Conservation (phyloP, 1,139 yeast genomes). For the Wickerhamiella pararugosa region DNA sequence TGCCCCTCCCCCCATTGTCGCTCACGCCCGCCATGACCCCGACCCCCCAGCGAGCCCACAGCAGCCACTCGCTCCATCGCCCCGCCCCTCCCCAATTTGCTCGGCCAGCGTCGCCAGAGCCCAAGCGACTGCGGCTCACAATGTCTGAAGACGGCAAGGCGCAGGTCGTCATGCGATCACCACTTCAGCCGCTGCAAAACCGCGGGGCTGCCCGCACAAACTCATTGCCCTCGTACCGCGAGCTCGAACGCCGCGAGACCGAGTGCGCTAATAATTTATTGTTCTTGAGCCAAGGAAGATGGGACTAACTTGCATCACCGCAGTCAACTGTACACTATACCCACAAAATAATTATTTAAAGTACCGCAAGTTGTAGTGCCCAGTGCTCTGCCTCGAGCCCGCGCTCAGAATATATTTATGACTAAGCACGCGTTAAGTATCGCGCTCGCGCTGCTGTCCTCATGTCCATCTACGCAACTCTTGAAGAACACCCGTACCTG, state of each 20-base stretch:
- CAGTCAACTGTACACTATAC: no score
- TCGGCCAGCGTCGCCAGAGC: slow-evolving; percentile 6
- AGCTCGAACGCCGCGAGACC: slow-evolving; percentile 15
- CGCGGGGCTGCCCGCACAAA: slow-evolving; percentile 10
- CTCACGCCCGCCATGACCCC: slow-evolving; percentile 20
- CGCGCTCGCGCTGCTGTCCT: no score
- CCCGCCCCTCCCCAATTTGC: slow-evolving; percentile 14
- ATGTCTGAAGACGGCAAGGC: slow-evolving; percentile 28
- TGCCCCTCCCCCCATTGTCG: not conserved
- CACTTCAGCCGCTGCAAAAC: slow-evolving; percentile 11
- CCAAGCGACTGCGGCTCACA: slow-evolving; percentile 6
- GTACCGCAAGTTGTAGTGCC: no score
- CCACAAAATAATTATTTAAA: no score
- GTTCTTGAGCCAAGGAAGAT: slow-evolving; percentile 18
- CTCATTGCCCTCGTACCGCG: slow-evolving; percentile 7
- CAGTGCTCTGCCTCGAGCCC: no score
- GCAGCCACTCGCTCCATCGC: not conserved
- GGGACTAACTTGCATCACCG: not conserved
- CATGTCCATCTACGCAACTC: no score
- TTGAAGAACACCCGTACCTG: no score
- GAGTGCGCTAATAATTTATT: slow-evolving; percentile 22
- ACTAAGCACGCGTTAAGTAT: no score
- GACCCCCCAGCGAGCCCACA: not conserved
- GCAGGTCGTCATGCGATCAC: slow-evolving; percentile 16
- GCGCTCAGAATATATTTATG: no score